A percentile compares a stretch with the other conserved stretches of the same genome.
phyloP scores from a whole-genome alignment of 2,329 filamentous ascomycete genomes.

The Aspergillus glaucus region DNA sequence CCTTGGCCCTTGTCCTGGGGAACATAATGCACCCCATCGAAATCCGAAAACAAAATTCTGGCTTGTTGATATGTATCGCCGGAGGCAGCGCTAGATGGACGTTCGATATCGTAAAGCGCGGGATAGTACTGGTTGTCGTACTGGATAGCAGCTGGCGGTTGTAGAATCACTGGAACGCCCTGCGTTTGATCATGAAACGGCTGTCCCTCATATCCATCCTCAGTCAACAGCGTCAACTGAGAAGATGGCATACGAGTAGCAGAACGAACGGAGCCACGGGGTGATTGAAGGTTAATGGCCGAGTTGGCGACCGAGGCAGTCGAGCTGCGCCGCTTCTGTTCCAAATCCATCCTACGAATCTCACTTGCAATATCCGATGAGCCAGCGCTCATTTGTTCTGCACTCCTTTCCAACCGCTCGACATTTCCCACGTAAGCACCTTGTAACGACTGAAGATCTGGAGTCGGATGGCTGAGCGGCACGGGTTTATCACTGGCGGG shows the following conservation, averaged over 20 bases:
- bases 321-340: constrained; percentile 39
- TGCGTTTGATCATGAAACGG: neutral
- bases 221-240: constrained; percentile 34
- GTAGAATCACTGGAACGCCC: neutral
- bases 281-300: constrained; percentile 25
- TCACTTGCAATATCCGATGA: constrained; percentile 41
- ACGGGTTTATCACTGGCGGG: constrained; percentile 36
- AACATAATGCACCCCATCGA: constrained; percentile 45
- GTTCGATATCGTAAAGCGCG: constrained; percentile 17
- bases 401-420: constrained; percentile 43
- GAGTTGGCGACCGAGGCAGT: constrained; percentile 21
- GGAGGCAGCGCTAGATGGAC: constrained; percentile 37
- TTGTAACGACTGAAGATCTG: constrained; percentile 45
- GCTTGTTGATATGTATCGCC: constrained; percentile 43
- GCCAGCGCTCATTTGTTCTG: constrained; percentile 43
- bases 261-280: constrained; percentile 38
- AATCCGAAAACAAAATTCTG: constrained; percentile 40
- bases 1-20: constrained; percentile 20
- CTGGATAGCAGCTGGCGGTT: constrained; percentile 2
- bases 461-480: constrained; percentile 43
- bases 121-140: constrained; percentile 3
- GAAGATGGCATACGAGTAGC: constrained; percentile 32
- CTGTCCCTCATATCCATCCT: constrained; percentile 31
- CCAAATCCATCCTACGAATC: constrained; percentile 40
- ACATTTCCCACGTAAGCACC: constrained; percentile 47